Evolutionary conservation across 2,329 filamentous ascomycete species (phyloP), one percentile per base, ranked within the genome.

Genomic region (Cercospora janseana): DNA sequence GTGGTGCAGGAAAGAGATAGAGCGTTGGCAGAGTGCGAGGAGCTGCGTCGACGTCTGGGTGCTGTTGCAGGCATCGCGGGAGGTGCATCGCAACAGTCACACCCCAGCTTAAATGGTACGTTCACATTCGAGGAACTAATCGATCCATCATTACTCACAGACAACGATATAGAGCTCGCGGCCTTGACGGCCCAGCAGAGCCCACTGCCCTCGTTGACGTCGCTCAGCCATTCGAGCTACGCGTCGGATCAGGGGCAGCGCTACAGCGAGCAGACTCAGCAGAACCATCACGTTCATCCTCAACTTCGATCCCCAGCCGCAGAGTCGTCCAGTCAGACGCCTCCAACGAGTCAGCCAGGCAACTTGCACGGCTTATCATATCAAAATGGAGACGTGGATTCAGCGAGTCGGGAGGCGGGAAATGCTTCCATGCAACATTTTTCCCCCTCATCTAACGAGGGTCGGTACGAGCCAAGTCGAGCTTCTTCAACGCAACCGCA

Each of bases 11-110:
- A 89, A 69, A 60, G 66, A 38, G 86, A 92, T 64, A 79, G 79
- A 10, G 81, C 89, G 46, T 81, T 89, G 71, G 80, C 81, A 24
- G 88, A 95, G 71, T 92, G 93, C 72, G 80, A 81, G 54, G 86
- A 91, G 57, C 85, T 94, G 57, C 85, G 83, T 63, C 77, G 80
- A 64, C 79, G 83, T 24, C 71, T 95, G 59, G 56, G 49, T 20
- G 55, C 56, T 3, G 60, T 67, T 6, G 61, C 59, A 35, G 57
- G 59, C 9, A 60, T 66, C 15, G 62, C 62, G 3, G 60, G 61
- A 28, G 58, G 43, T 35, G 44, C 49, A 38, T 50, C 43, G 26
- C 32, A 38, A 18, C 42, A 51, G 41, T 48, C 47, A 43, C 52
- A 42, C 18, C 54, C 58, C 26, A 52, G 60, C 27, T 56, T 66